Evolutionary conservation across 2,329 filamentous ascomycete species (phyloP).

Genomic region (Allantophomopsis cytisporea): DNA sequence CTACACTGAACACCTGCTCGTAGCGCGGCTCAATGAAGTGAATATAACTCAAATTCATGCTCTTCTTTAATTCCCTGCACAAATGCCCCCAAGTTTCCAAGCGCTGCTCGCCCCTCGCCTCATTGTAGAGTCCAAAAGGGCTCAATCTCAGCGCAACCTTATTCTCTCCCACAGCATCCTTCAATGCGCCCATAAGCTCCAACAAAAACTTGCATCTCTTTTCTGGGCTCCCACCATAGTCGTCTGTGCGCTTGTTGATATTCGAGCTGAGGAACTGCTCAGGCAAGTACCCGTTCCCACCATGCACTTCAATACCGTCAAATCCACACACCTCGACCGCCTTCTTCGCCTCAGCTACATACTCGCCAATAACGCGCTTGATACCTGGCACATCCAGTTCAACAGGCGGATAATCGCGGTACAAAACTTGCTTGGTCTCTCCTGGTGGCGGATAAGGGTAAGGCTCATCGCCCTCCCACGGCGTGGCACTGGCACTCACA

Average conservation of each 20-base stretch:
- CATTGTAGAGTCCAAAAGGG: conserved; percentile 44
- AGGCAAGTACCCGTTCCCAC: conserved; percentile 31
- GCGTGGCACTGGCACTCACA: conserved; percentile 25
- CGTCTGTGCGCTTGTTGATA: conserved; percentile 35
- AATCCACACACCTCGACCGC: conserved; percentile 26
- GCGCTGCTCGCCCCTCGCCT: conserved; percentile 32
- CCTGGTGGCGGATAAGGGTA: conserved; percentile 25
- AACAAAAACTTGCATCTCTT: conserved; percentile 32
- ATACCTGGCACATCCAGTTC: conserved; percentile 24
- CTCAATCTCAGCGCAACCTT: conserved; percentile 40
- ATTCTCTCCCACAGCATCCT: conserved; percentile 31
- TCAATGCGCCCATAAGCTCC: conserved; percentile 33
- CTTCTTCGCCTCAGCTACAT: conserved; percentile 8
- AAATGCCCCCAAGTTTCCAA: conserved; percentile 37
- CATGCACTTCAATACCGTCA: conserved; percentile 28
- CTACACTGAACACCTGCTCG: conserved; percentile 34
- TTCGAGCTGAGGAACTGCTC: conserved; percentile 39
- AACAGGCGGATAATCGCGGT: conserved; percentile 21
- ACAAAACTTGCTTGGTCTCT: conserved; percentile 32
- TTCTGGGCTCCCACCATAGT: conserved; percentile 31
- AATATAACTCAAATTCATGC: conserved; percentile 32
- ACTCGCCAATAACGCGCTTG: conserved; percentile 12
- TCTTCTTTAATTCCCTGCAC: conserved; percentile 30
- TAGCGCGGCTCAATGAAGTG: conserved; percentile 40
- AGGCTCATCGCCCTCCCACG: conserved; percentile 27